Conservation (phyloP, 2,329 filamentous ascomycete species). For the Botrytis squamosa region DNA sequence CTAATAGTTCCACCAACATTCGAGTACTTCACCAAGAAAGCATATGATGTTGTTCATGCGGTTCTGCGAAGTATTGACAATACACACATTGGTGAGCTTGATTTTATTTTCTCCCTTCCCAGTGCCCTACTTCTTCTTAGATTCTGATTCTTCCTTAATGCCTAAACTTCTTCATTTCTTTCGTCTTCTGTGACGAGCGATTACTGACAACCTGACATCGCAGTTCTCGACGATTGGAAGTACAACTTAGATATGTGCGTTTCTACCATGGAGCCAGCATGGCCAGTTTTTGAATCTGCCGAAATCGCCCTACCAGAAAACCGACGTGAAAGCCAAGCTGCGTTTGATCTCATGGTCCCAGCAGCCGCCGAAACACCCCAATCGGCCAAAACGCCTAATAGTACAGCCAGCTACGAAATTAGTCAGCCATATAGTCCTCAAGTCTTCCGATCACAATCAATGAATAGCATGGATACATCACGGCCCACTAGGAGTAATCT, state of each 20-base stretch:
- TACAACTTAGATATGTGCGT: conserved; percentile 35
- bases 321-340: conserved; percentile 34
- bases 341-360: conserved; percentile 34
- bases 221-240: conserved; percentile 36
- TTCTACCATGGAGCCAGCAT: conserved; percentile 34
- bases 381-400: conserved; percentile 33
- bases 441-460: conserved; percentile 23
- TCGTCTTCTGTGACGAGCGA: neutral
- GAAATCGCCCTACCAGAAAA: conserved; percentile 24
- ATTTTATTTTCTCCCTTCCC: neutral
- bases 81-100: conserved; percentile 28
- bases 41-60: conserved; percentile 37
- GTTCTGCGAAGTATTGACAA: conserved; percentile 36
- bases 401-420: conserved; percentile 28
- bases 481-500: conserved; percentile 12
- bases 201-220: neutral
- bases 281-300: conserved; percentile 34
- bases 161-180: neutral
- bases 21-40: conserved; percentile 42
- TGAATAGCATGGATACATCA: conserved; percentile 17
- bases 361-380: conserved; percentile 28
- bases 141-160: neutral
- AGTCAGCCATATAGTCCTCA: conserved; percentile 30
- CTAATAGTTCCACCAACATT: conserved; percentile 44
- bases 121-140: too few species aligned